Evolutionary conservation across 257 asterid genomes (phyloP).

Genomic region (Buddleja alternifolia): DNA sequence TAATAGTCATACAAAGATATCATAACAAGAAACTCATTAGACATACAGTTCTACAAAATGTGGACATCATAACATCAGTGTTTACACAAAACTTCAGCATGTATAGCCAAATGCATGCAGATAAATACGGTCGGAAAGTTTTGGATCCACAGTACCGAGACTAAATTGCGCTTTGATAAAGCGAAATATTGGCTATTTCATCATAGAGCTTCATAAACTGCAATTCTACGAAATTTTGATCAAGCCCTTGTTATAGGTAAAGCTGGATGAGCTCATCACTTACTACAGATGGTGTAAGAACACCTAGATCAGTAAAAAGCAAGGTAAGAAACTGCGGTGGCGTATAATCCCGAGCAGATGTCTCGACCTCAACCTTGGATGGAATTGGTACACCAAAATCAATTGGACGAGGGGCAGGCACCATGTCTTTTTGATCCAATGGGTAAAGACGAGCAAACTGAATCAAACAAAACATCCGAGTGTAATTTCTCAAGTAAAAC

Average conservation of each 20-base stretch:
- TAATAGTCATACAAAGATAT: not conserved
- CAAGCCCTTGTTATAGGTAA: constrained; percentile 45
- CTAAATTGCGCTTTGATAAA: not conserved
- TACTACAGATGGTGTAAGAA: constrained; percentile 91
- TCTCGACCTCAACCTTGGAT: constrained; percentile 88
- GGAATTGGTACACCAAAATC: constrained; percentile 98
- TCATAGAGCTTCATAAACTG: not conserved
- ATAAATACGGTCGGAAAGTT: too few species aligned
- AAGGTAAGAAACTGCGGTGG: constrained; percentile 87
- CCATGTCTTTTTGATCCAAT: constrained; percentile 89
- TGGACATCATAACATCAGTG: not conserved
- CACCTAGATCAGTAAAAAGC: constrained; percentile 87
- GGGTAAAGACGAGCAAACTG: constrained; percentile 98
- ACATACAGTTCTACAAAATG: not conserved
- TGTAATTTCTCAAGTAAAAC: constrained; percentile 4
- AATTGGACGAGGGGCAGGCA: constrained; percentile 81
- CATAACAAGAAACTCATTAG: not conserved
- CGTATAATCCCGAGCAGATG: constrained; percentile 92
- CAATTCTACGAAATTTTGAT: constrained; percentile 8
- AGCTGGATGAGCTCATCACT: constrained; percentile 89
- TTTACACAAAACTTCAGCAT: constrained; percentile 27
- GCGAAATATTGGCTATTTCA: not conserved
- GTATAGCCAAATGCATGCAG: not conserved
- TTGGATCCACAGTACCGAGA: too few species aligned
- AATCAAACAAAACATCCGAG: constrained; percentile 17